Evolutionary conservation across 306 rosid genomes (phyloP).

Genomic region (Potentilla sterilis): DNA sequence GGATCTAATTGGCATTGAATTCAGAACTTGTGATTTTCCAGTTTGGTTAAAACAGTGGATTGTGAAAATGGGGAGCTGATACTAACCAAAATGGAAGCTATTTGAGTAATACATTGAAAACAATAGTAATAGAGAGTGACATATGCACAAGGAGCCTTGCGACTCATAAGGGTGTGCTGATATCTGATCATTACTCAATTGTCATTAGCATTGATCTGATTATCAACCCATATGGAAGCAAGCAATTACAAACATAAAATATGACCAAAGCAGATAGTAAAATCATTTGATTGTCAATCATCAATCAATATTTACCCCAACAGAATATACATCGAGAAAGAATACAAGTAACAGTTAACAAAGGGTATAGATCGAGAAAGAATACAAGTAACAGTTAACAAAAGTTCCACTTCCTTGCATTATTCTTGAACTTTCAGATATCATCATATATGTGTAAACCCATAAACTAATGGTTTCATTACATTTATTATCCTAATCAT

Average conservation of each 20-base stretch:
- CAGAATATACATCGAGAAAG: too few relatives aligned
- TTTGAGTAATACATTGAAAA: too few relatives aligned
- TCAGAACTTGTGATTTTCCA: not conserved
- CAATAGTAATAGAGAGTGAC: too few relatives aligned
- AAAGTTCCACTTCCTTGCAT: conserved; percentile 5
- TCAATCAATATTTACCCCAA: not conserved
- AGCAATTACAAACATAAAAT: too few relatives aligned
- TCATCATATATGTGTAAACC: conserved; percentile 17
- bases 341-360: not conserved
- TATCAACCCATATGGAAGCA: too few relatives aligned
- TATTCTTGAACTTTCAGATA: conserved; percentile 7
- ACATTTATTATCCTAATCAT: conserved; percentile 16
- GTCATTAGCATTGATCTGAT: too few relatives aligned
- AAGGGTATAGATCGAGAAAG: too few relatives aligned
- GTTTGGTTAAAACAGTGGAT: not conserved
- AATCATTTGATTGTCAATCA: not conserved
- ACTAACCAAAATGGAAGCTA: not conserved
- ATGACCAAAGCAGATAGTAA: not conserved
- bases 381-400: conserved; percentile 19
- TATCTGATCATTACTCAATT: too few relatives aligned
- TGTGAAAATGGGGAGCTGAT: not conserved
- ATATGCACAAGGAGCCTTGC: too few relatives aligned
- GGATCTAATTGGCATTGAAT: not conserved
- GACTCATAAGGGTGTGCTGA: too few relatives aligned
- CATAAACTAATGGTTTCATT: conserved; percentile 11